Base-by-base conservation (phyloP, 495 filamentous ascomycete species). In the Podospora tetraspora region DNA sequence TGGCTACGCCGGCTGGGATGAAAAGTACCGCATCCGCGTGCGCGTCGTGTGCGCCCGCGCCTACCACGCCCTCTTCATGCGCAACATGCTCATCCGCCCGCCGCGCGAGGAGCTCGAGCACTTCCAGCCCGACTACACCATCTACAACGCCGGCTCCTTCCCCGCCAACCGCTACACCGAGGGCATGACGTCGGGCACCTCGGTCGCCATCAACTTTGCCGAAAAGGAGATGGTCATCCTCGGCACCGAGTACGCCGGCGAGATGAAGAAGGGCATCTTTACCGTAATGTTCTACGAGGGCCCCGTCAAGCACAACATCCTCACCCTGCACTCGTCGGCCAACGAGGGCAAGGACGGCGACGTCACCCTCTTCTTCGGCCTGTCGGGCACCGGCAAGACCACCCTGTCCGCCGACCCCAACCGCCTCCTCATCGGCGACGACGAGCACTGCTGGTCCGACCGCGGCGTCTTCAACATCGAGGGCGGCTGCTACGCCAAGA, bases 191-290 rank as follows among this genome's bases (percentile, higher is more conserved):
- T 98, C 95, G 90, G 87, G 84, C 68, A 85, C 87, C 3, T 87
- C 88, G 24, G 85, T 81, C 23, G 87, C 91, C 71, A 91, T 92
- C 79, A 92, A 96, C 82, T 96, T 97, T 79, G 90, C 90, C 58
- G 79, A 86, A 72, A 92, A 92, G 69, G 84, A 87, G 70, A 88
- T 99, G 95, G 95, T 99, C 73, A 98, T 99, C 81, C 89, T 99
- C 62, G 95, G 95, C 77, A 98, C 95, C 56, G 95, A 99, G 86
- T 99, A 99, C 78, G 95, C 95, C 68, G 95, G 95, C 75, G 94
- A 97, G 87, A 99, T 99, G 95, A 99, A 98, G 89, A 98, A 98
- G 89, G 96, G 95, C 79, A 86, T 99, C 82, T 98, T 99, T 87
- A 99, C 95, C 63, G 92, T 99, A 68, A 87, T 99, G 74, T 99